Conservation (phyloP, 352 stramenopile genomes). For the Aphanomyces stellatus region DNA sequence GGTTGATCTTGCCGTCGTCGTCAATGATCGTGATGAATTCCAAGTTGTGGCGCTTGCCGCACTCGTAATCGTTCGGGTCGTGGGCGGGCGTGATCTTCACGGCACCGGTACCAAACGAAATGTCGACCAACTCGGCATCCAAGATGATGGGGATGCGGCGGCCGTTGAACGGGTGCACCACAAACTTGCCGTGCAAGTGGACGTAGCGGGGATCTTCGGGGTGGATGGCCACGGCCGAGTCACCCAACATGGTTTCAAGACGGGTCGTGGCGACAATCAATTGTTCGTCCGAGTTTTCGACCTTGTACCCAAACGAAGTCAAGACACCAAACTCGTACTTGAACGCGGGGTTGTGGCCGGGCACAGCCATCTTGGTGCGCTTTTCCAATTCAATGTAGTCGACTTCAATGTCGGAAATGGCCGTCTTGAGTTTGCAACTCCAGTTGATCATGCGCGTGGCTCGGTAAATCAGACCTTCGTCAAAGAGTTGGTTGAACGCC, state of each 20-base stretch:
- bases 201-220: conserved; percentile 97
- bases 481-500: conserved; percentile 91
- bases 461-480: conserved; percentile 96
- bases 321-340: conserved; percentile 99
- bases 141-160: conserved; percentile 96
- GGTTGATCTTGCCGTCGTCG: conserved; percentile 95
- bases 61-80: conserved; percentile 99
- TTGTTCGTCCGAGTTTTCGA: conserved; percentile 85
- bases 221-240: conserved; percentile 97
- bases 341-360: conserved; percentile 90
- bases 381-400: conserved; percentile 99
- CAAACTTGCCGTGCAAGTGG: conserved; percentile 97
- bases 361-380: conserved; percentile 92
- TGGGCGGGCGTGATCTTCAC: conserved; percentile 99
- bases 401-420: conserved; percentile 95
- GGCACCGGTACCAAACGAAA: conserved; percentile 96
- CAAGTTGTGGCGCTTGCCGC: conserved; percentile 94
- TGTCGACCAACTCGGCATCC: conserved; percentile 96
- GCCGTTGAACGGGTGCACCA: conserved; percentile 97
- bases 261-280: conserved; percentile 65
- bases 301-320: conserved; percentile 95
- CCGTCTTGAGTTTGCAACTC: conserved; percentile 97
- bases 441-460: conserved; percentile 99
- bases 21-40: conserved; percentile 98
- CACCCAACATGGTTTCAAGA: conserved; percentile 99